phyloP scores from a whole-genome alignment of 2,329 filamentous ascomycete genomes.

The Beauveria australis region DNA sequence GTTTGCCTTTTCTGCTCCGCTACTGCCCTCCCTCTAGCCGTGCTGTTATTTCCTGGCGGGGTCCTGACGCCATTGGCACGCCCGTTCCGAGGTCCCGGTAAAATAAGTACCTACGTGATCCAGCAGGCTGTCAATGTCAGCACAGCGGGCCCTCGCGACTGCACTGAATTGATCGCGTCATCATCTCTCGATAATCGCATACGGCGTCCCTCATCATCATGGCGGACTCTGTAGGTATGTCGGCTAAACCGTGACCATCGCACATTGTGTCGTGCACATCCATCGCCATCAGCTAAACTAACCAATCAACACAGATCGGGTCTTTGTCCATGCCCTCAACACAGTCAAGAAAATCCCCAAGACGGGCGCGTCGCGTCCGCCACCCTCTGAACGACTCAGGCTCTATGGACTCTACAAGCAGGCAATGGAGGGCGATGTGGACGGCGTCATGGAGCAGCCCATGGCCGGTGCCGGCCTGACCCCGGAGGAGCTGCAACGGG shows the following conservation, averaged over 20 bases:
- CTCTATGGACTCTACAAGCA: constrained; percentile 99
- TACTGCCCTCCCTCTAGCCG: not conserved
- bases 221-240: constrained; percentile 31
- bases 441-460: constrained; percentile 85
- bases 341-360: constrained; percentile 97
- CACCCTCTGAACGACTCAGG: constrained; percentile 73
- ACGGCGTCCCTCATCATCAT: constrained; percentile 17
- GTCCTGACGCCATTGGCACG: constrained; percentile 13
- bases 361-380: constrained; percentile 82
- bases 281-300: not conserved
- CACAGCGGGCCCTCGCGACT: not conserved
- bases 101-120: not conserved
- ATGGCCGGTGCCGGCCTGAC: constrained; percentile 37
- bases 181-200: not conserved
- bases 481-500: constrained; percentile 47
- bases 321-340: constrained; percentile 97
- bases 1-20: not conserved
- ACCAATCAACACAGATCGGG: constrained; percentile 60
- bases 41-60: constrained; percentile 8
- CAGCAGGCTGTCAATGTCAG: not conserved
- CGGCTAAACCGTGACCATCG: not conserved
- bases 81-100: constrained; percentile 12
- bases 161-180: constrained; percentile 1
- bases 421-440: constrained; percentile 96
- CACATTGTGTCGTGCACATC: not conserved